Base-by-base conservation (phyloP, 768 basidiomycete species). In the Coprinopsis sp. region DNA sequence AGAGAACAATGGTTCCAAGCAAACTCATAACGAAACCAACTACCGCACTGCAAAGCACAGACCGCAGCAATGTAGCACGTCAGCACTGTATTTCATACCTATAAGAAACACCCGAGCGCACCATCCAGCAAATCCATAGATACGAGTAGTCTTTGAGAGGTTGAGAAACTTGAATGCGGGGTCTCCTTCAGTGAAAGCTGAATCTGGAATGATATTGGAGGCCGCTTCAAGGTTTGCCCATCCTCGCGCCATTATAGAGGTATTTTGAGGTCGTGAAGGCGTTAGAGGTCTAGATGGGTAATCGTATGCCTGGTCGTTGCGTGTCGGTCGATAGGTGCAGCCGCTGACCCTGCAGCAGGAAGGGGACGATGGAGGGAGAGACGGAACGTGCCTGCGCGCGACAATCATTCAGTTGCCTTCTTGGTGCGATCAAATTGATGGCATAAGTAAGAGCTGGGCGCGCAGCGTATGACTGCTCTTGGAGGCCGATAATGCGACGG, bases 111-210 rank as follows among this genome's bases (percentile, higher is more conserved):
- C 12, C 19, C 18, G 7, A 12, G 62, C 83, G 63, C 60, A 85
- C 92, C 92, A 94, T 39, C 74, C 86, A 43, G 74, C 64, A 59
- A 96, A 95, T 10, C 93, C 92, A 65, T 92, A 93, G 51, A 96
- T 65, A 40, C 92, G 68, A 55, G 91, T 84, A 14, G 77, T 89
- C 54, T 83, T 75, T 29, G 91, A 86, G 44, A 95, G 70, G 2
- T 82, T 82, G 10, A 96, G 72, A 49, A 81, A 82, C 48, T 75
- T 77, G 74, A 91, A 95, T 6, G 92, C 91, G 11, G 91, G 86
- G 57, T 92, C 88, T 22, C 90, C 86, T 67, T 94, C 89, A 51
- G 91, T 91, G 67, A 87, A 85, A 52, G 85, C 82, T 30, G 78
- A 83, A 58, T 91, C 88, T 5, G 89, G 84, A 29, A 89, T 75